phyloP scores from a whole-genome alignment of 2,329 filamentous ascomycete genomes.

The Aaosphaeria pasadenensis region DNA sequence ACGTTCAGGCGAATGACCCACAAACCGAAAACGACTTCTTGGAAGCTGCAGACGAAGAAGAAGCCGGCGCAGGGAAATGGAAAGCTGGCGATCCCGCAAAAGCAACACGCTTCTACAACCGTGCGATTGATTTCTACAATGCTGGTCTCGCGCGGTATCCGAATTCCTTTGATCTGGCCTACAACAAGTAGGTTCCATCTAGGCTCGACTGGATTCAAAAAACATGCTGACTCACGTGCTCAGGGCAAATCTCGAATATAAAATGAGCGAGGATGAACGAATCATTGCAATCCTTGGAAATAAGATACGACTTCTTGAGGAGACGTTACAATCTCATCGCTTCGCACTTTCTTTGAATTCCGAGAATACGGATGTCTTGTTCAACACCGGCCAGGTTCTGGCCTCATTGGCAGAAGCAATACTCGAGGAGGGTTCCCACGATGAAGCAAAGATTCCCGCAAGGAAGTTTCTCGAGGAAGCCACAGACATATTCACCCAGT shows the following conservation, averaged over 20 bases:
- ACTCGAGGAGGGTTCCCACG: conserved; percentile 49
- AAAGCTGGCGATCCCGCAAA: conserved; percentile 68
- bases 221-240: neutral
- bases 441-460: conserved; percentile 42
- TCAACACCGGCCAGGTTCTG: conserved; percentile 70
- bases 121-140: conserved; percentile 65
- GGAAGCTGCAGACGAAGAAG: conserved; percentile 64
- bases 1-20: conserved; percentile 44
- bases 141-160: conserved; percentile 61
- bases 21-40: conserved; percentile 67
- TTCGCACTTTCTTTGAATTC: conserved; percentile 58
- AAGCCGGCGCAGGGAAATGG: conserved; percentile 74
- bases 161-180: conserved; percentile 65
- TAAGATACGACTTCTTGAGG: conserved; percentile 54
- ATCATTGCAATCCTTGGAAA: conserved; percentile 59
- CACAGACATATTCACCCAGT: conserved; percentile 57
- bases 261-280: conserved; percentile 65
- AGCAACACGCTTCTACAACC: conserved; percentile 58
- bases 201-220: neutral
- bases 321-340: conserved; percentile 62
- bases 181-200: conserved; percentile 61
- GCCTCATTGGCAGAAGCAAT: conserved; percentile 63
- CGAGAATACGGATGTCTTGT: conserved; percentile 65
- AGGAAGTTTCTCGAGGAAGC: conserved; percentile 58
- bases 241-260: conserved; percentile 67